These are phyloP conservation scores for Laburnicola sp. DNA, from an alignment of 2,329 filamentous ascomycete species.

Conservation along the genomic window DNA sequence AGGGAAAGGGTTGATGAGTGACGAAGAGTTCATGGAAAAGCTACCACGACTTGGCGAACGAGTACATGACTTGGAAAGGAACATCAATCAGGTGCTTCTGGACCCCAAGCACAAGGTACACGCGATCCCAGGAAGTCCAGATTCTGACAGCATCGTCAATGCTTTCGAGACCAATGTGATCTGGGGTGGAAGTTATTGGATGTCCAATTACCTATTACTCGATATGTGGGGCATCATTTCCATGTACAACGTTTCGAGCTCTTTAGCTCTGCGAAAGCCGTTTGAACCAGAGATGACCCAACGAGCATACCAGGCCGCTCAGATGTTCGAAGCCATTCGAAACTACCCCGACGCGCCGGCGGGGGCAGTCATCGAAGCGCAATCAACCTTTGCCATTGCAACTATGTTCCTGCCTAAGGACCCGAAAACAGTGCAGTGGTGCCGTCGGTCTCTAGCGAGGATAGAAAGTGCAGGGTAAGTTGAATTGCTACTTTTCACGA, in stretches of 20 bases:
- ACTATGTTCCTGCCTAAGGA: conserved; percentile 80
- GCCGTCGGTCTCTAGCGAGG: conserved; percentile 74
- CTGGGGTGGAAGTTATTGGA: conserved; percentile 66
- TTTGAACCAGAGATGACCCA: conserved; percentile 58
- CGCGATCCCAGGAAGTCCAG: conserved; percentile 61
- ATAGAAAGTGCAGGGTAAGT: conserved; percentile 79
- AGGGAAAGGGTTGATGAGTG: conserved; percentile 64
- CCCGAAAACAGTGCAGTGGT: conserved; percentile 73
- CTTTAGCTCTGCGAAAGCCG: conserved; percentile 58
- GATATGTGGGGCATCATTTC: conserved; percentile 79
- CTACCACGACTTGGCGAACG: conserved; percentile 51
- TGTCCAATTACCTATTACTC: conserved; percentile 72
- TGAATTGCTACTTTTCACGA: neutral
- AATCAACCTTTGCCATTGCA: conserved; percentile 75
- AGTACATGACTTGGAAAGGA: conserved; percentile 49
- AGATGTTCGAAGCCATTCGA: conserved; percentile 77
- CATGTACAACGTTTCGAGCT: conserved; percentile 78
- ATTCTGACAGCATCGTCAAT: conserved; percentile 70
- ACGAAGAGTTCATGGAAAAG: conserved; percentile 67
- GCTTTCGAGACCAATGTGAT: conserved; percentile 73
- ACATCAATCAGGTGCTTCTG: conserved; percentile 64
- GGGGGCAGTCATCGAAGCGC: conserved; percentile 71
- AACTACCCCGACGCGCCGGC: conserved; percentile 70
- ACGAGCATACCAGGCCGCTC: conserved; percentile 71
- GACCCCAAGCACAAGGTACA: conserved; percentile 65